phyloP scores from a whole-genome alignment of 202 grass and related monocot species.

The Panicum virgatum region DNA sequence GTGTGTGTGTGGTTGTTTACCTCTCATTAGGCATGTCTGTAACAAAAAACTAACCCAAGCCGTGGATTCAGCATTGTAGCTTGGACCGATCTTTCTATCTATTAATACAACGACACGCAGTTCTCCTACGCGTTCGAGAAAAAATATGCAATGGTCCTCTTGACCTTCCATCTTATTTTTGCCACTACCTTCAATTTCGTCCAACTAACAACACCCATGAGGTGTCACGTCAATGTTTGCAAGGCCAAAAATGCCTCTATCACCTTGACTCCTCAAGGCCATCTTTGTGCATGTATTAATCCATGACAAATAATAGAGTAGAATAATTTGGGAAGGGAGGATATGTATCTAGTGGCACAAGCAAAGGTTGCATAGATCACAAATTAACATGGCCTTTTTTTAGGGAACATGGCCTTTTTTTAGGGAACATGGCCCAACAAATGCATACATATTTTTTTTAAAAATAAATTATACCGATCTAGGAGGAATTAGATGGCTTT shows the following conservation, averaged over 20 bases:
- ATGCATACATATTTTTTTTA: not conserved
- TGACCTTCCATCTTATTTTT: not conserved
- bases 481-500: not conserved
- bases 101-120: too few relatives aligned
- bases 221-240: not conserved
- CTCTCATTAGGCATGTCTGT: too few relatives aligned
- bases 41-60: too few relatives aligned
- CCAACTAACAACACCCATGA: not conserved
- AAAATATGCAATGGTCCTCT: too few relatives aligned
- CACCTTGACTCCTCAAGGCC: not conserved
- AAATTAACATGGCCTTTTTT: not conserved
- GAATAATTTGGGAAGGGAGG: not conserved
- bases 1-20: too few relatives aligned
- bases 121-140: too few relatives aligned
- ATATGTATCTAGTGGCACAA: not conserved
- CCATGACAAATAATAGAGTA: not conserved
- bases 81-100: too few relatives aligned
- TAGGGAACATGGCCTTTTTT: not conserved
- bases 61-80: too few relatives aligned
- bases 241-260: not conserved
- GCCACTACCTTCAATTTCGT: not conserved
- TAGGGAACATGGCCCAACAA: not conserved
- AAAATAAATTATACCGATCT: not conserved
- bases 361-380: not conserved
- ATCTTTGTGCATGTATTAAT: not conserved